phyloP scores from a whole-genome alignment of 257 asterid genomes.

The Gentiana straminea region DNA sequence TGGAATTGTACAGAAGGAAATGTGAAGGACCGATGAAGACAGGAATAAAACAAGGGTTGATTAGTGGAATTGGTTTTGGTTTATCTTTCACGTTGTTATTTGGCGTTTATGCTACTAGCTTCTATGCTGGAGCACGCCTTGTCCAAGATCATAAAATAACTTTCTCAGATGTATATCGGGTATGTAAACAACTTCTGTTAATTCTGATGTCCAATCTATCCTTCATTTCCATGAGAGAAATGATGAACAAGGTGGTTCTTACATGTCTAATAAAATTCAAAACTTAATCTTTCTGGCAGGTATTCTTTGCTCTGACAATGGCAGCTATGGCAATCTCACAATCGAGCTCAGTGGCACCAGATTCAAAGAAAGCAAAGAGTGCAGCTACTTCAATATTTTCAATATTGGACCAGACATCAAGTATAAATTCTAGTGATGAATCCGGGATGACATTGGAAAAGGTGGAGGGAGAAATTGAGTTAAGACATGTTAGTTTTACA shows the following conservation, averaged over 20 bases:
- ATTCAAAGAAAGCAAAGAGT: constrained; percentile 65
- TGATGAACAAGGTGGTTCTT: background rate
- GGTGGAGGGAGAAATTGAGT: constrained; percentile 66
- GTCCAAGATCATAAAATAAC: constrained; percentile 58
- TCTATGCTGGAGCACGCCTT: constrained; percentile 84
- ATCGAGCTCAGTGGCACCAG: constrained; percentile 73
- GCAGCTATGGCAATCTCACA: constrained; percentile 79
- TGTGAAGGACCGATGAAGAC: constrained; percentile 64
- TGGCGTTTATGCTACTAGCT: constrained; percentile 70
- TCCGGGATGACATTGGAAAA: constrained; percentile 55
- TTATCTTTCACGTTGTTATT: constrained; percentile 44
- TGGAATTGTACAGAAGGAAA: constrained; percentile 52
- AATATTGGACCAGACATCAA: constrained; percentile 58
- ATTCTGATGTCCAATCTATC: background rate
- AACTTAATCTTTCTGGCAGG: constrained; percentile 33
- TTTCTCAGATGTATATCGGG: constrained; percentile 69
- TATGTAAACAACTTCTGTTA: constrained; percentile 18
- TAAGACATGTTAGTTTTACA: constrained; percentile 58
- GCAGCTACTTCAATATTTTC: constrained; percentile 77
- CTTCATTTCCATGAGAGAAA: background rate
- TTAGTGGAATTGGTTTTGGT: constrained; percentile 79
- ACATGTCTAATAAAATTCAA: background rate
- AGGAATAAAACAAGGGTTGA: constrained; percentile 60
- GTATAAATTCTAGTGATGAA: constrained; percentile 67
- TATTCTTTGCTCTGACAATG: constrained; percentile 78